These are phyloP conservation scores for Passalora sequoiae DNA, from an alignment of 2,329 filamentous ascomycete genomes.

Conservation along the genomic window DNA sequence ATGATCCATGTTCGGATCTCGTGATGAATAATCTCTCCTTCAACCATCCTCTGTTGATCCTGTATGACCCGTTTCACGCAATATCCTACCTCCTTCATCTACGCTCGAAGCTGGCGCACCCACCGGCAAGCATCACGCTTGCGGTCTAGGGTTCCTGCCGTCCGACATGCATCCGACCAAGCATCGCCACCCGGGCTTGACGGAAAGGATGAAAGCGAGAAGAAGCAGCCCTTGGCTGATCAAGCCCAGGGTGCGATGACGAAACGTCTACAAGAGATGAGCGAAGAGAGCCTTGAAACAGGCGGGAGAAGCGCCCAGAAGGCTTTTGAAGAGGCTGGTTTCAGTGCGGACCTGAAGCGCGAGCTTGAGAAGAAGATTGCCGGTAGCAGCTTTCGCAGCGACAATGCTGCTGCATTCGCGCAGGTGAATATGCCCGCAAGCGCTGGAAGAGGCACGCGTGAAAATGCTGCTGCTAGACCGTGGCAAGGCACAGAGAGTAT, in stretches of 20 bases:
- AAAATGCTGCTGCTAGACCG: conserved; percentile 60
- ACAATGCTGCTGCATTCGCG: conserved; percentile 49
- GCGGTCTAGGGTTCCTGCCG: conserved; percentile 3
- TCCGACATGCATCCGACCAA: conserved; percentile 17
- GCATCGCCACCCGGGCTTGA: conserved; percentile 16
- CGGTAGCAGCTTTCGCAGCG: conserved; percentile 49
- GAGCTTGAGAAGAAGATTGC: conserved; percentile 56
- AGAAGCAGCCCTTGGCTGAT: conserved; percentile 15
- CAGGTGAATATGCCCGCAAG: conserved; percentile 52
- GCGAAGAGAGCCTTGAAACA: conserved; percentile 53
- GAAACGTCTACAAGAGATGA: conserved; percentile 54
- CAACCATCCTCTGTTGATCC: too few relatives aligned
- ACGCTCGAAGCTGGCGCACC: conserved; percentile 39
- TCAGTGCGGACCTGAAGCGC: conserved; percentile 56
- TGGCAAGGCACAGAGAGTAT: conserved; percentile 76
- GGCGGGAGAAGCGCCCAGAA: conserved; percentile 52
- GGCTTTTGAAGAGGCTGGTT: conserved; percentile 57
- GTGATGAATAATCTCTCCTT: too few relatives aligned
- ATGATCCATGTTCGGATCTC: too few relatives aligned
- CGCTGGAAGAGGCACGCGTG: conserved; percentile 63
- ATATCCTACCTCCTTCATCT: conserved; percentile 27
- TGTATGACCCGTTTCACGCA: conserved; percentile 24
- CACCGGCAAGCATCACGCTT: conserved; percentile 14
- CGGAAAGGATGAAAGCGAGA: conserved; percentile 14
- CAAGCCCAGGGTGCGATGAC: conserved; percentile 53